Evolutionary conservation across 2,329 filamentous ascomycete species (phyloP).

Genomic region (Aspergillus transmontanensis): DNA sequence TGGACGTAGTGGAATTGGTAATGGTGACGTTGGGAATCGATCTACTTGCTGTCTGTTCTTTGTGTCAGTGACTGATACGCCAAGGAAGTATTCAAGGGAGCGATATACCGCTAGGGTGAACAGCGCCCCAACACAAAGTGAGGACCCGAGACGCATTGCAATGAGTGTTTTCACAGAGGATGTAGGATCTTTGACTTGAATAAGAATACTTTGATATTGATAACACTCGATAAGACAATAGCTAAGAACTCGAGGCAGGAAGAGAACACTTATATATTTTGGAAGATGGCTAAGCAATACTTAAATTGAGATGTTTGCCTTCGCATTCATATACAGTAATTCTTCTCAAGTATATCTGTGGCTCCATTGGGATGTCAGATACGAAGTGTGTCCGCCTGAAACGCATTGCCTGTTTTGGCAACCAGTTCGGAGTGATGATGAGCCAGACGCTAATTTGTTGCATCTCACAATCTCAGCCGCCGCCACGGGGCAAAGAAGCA

Average conservation of each 20-base stretch:
- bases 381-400: background rate
- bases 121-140: background rate
- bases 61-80: background rate
- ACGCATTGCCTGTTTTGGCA: background rate
- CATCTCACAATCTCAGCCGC: background rate
- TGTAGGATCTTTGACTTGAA: rapidly evolving
- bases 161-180: background rate
- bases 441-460: background rate
- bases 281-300: background rate
- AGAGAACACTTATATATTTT: background rate
- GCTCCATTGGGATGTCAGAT: background rate
- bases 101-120: background rate
- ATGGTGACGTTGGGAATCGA: background rate
- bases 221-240: background rate
- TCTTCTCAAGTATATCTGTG: background rate
- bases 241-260: too few relatives aligned
- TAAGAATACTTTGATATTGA: background rate
- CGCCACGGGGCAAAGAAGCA: background rate
- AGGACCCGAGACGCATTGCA: background rate
- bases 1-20: background rate
- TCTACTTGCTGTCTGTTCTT: background rate
- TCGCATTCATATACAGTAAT: background rate
- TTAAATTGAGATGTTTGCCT: background rate
- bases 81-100: background rate
- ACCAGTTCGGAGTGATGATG: background rate